Percentiles rank a stretch among this genome's conserved stretches.
Conservation (phyloP, 768 basidiomycete species). For the Melanogaster broomeanus region DNA sequence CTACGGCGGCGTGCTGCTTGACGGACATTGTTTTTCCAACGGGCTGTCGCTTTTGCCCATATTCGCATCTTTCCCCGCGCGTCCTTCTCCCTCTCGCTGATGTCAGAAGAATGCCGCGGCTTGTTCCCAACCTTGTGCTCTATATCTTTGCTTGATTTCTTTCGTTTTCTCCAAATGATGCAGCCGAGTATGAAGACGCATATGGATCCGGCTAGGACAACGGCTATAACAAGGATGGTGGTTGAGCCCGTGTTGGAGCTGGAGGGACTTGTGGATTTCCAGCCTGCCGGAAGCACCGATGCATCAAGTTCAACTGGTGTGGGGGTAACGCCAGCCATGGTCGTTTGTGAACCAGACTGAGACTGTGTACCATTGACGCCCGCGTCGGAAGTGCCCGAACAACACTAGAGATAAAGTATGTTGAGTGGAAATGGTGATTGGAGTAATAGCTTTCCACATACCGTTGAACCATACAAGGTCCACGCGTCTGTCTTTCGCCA, state of each 20-base stretch:
- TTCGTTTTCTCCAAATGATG: conserved; percentile 56
- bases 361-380: conserved; percentile 3
- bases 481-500: conserved; percentile 60
- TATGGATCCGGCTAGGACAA: conserved; percentile 63
- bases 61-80: conserved; percentile 53
- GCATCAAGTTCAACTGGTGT: conserved; percentile 21
- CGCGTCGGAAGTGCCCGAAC: conserved; percentile 1
- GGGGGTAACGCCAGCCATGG: conserved; percentile 18
- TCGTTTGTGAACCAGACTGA: conserved; percentile 1
- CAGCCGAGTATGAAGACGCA: conserved; percentile 61
- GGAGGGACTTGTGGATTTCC: conserved; percentile 34
- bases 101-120: conserved; percentile 19
- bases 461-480: conserved; percentile 71
- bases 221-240: conserved; percentile 56
- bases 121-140: conserved; percentile 47
- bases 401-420: conserved; percentile 14
- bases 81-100: conserved; percentile 45
- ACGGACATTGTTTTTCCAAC: conserved; percentile 68
- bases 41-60: conserved; percentile 65
- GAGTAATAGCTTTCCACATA: conserved; percentile 35
- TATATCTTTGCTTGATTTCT: conserved; percentile 44
- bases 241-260: conserved; percentile 38
- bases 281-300: conserved; percentile 53
- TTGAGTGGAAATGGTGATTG: neutral
- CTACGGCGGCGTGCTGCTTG: conserved; percentile 62